Base-by-base conservation (phyloP, 2,329 filamentous ascomycete genomes). In the Sphaceloma murrayae region DNA sequence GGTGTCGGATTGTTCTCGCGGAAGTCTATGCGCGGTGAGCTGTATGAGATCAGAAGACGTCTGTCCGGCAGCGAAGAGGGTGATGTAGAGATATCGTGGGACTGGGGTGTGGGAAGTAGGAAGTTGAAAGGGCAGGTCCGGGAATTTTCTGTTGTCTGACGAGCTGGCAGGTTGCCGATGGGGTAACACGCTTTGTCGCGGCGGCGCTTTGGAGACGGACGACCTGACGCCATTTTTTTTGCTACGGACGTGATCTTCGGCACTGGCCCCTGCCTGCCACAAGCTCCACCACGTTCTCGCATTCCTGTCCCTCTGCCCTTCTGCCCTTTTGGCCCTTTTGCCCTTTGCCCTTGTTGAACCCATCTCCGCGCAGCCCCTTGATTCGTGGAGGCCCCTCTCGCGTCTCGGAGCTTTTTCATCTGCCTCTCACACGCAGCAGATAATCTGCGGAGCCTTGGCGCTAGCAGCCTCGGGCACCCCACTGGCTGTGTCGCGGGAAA, bases 171-270 rank as follows among this genome's bases (percentile, higher is more conserved):
- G 42, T 48, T 36, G 34, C 33, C 34, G 43, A 46, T 46, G 47
- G 44, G 47, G 44, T 18, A 34, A 32, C 17, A 31, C 30, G 40
- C 27, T 40, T 40, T 40, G 22, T 30, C 22, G 36, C 36, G 36
- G 36, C 36, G 24, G 36, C 36, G 19, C 22, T 40, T 40, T 27
- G 36, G 24, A 32, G 29, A 43, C 34, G 34, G 17, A 27, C 17
- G 21, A 43, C 40, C 40, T 43, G 40, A 43, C 40, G 40, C 40
- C 40, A 43, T 43, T 43, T 43, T 43, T 43, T 33, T 22, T 14
- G 13, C 13, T n/a, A 22, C 22, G 36, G 36, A 26, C 36, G 30
- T 29, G 36, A 40, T 40, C 36, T 40, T 40, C 36, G 36, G 36
- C 36, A 40, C 36, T 30, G 36, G n/a, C 36, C 36, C 14, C 18